phyloP scores from a whole-genome alignment of 2,329 filamentous ascomycete species.

The Claviceps monticola region DNA sequence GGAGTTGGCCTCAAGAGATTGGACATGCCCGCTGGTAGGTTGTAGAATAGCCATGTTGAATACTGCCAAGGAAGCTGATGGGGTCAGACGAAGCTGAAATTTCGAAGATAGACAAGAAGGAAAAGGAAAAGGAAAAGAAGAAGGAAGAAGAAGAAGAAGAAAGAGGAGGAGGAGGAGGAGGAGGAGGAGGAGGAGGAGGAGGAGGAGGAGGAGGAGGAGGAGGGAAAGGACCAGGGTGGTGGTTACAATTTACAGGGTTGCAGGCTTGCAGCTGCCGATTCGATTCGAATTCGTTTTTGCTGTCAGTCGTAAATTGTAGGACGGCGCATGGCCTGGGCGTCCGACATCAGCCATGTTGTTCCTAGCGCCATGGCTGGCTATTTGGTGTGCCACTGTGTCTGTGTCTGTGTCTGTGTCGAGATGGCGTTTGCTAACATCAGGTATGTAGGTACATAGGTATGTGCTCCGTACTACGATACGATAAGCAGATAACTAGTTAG shows the following conservation, averaged over 20 bases:
- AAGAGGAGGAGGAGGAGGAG: not conserved
- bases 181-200: not conserved
- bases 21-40: conserved; percentile 3
- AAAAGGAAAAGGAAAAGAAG: not conserved
- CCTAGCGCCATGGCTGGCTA: too few species aligned
- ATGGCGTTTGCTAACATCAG: too few species aligned
- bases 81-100: not conserved
- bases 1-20: conserved; percentile 4
- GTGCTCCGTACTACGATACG: too few species aligned
- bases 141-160: not conserved
- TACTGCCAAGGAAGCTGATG: not conserved
- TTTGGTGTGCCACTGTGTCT: too few species aligned
- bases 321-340: not conserved
- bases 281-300: not conserved
- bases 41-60: conserved; percentile 3
- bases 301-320: not conserved
- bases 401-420: too few species aligned
- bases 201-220: not conserved
- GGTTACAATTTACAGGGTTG: not conserved
- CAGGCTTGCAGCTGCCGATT: not conserved
- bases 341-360: not conserved
- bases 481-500: too few species aligned
- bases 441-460: too few species aligned
- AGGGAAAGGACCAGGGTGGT: not conserved
- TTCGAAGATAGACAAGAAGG: not conserved